Evolutionary conservation across 495 filamentous ascomycete genomes (phyloP).

Genomic region (Sporormia fimetaria): DNA sequence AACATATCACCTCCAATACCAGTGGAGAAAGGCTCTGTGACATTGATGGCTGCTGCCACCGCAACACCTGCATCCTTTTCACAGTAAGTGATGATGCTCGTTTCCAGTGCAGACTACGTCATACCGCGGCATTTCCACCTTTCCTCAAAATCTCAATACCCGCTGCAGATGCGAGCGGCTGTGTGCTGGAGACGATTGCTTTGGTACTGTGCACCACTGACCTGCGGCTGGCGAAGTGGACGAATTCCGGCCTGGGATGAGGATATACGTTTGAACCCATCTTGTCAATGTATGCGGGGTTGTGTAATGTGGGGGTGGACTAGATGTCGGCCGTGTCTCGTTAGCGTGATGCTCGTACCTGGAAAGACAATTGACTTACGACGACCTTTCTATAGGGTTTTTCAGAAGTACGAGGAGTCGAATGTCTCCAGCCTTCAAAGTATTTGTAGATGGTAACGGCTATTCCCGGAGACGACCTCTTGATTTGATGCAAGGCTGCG

Average conservation of each 20-base stretch:
- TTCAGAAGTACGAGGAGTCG: too few species aligned
- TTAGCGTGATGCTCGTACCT: too few species aligned
- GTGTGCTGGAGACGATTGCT: slow-evolving; percentile 84
- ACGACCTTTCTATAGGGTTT: too few species aligned
- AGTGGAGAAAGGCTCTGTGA: slow-evolving; percentile 86
- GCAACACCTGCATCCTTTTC: slow-evolving; percentile 88
- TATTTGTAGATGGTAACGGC: too few species aligned
- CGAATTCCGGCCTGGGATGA: slow-evolving; percentile 47
- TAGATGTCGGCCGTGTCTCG: too few species aligned
- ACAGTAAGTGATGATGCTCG: slow-evolving; percentile 1
- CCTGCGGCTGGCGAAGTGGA: slow-evolving; percentile 69
- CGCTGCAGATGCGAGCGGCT: slow-evolving; percentile 81
- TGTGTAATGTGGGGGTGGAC: too few species aligned
- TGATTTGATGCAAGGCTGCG: too few species aligned
- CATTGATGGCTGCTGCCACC: slow-evolving; percentile 76
- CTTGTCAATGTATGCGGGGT: too few species aligned
- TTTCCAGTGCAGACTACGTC: slow-evolving; percentile 1
- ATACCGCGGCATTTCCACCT: slow-evolving; percentile 80
- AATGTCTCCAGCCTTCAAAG: too few species aligned
- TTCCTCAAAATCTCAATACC: slow-evolving; percentile 71
- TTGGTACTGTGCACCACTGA: slow-evolving; percentile 89
- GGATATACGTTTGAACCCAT: slow-evolving; percentile 46
- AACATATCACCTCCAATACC: slow-evolving; percentile 99
- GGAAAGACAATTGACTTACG: too few species aligned
- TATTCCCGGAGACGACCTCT: too few species aligned